A percentile compares a stretch with the other conserved stretches of the same genome.
Conservation (phyloP, 352 stramenopile genomes). For the Phytopythium mirpurense region DNA sequence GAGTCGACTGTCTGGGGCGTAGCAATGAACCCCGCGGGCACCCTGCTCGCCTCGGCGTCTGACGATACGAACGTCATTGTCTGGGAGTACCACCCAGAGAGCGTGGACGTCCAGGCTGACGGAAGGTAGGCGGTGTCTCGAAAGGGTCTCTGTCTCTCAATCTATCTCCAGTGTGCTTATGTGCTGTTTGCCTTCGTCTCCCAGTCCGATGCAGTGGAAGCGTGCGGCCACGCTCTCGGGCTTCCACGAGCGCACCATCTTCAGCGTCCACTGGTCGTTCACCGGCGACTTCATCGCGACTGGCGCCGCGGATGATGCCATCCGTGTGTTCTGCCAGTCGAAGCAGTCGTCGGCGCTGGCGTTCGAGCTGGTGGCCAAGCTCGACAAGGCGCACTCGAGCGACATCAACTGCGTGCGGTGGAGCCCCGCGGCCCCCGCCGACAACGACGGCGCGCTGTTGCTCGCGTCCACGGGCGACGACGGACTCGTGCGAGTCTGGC, state of each 20-base stretch:
- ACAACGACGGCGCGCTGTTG: slow-evolving; percentile 29
- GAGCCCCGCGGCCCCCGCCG: slow-evolving; percentile 28
- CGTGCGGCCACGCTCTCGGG: slow-evolving; percentile 73
- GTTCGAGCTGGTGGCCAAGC: slow-evolving; percentile 67
- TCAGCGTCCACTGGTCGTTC: slow-evolving; percentile 90
- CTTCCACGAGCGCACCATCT: slow-evolving; percentile 89
- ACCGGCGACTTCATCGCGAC: slow-evolving; percentile 87
- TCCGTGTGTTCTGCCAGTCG: slow-evolving; percentile 82
- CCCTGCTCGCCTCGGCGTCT: slow-evolving; percentile 83
- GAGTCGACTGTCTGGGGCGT: slow-evolving; percentile 94
- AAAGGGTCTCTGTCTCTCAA: no score
- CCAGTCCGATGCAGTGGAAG: slow-evolving; percentile 73
- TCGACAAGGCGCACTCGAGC: slow-evolving; percentile 54
- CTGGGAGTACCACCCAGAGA: slow-evolving; percentile 84
- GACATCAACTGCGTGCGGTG: slow-evolving; percentile 85
- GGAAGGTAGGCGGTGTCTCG: slow-evolving; percentile 21
- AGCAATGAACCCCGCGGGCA: slow-evolving; percentile 68
- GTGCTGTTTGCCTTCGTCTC: neutral
- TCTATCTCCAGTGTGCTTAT: neutral
- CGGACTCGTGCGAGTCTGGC: slow-evolving; percentile 60
- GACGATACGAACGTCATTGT: slow-evolving; percentile 92
- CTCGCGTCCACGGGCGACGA: slow-evolving; percentile 69
- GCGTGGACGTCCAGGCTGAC: slow-evolving; percentile 37
- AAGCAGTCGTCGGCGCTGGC: slow-evolving; percentile 10
- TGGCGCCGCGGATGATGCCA: slow-evolving; percentile 87